Conservation (phyloP, 176 grass and related monocot species). For the Eremochloa ophiuroides region DNA sequence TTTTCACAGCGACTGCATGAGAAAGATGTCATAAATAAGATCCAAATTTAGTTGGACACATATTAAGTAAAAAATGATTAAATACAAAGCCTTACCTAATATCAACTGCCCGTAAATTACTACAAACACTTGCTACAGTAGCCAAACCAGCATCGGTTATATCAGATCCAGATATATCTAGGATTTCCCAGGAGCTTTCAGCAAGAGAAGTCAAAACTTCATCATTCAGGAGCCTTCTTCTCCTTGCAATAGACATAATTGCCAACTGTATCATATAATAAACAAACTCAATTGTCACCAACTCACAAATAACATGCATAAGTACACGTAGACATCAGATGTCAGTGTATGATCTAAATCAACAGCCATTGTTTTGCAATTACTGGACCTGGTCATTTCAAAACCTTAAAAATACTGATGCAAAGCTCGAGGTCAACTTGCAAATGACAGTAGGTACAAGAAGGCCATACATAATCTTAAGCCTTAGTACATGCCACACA, state of each 20-base stretch:
- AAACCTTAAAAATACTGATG: background rate
- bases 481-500: background rate
- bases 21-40: conserved; percentile 21
- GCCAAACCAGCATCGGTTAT: conserved; percentile 65
- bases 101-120: conserved; percentile 74
- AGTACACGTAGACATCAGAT: background rate
- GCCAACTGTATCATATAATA: conserved; percentile 59
- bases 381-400: background rate
- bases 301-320: background rate
- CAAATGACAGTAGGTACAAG: background rate
- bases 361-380: background rate
- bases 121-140: conserved; percentile 61
- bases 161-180: conserved; percentile 92
- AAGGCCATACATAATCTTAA: background rate
- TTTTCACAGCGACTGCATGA: conserved; percentile 67
- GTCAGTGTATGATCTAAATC: background rate
- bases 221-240: conserved; percentile 73
- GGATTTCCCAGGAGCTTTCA: conserved; percentile 78
- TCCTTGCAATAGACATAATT: conserved; percentile 80
- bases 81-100: conserved; percentile 56
- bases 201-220: conserved; percentile 65
- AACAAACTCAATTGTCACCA: conserved; percentile 26
- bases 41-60: background rate
- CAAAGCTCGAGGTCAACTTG: background rate
- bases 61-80: background rate